phyloP scores from a whole-genome alignment of 768 basidiomycete species.

The Leucocoprinus birnbaumii region DNA sequence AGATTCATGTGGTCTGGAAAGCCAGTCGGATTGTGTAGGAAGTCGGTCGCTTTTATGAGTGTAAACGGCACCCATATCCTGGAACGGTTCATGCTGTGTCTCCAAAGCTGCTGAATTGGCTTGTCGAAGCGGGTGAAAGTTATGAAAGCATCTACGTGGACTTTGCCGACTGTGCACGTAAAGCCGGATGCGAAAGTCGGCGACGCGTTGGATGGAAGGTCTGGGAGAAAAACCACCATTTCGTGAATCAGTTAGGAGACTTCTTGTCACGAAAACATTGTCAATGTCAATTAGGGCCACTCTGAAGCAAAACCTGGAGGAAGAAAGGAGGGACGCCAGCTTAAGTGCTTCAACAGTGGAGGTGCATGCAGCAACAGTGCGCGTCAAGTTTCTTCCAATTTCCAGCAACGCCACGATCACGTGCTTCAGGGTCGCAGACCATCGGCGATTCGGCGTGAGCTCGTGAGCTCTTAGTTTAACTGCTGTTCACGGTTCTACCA shows the following conservation, averaged over 20 bases:
- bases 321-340: constrained; percentile 8
- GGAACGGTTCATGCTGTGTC: no score
- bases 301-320: constrained; percentile 6
- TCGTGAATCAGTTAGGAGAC: background rate
- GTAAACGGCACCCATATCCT: no score
- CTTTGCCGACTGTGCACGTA: constrained; percentile 9
- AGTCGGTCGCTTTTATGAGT: no score
- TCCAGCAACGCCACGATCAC: background rate
- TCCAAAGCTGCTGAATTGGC: background rate
- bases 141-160: background rate
- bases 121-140: background rate
- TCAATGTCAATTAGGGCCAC: constrained; percentile 9
- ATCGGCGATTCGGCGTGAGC: no score
- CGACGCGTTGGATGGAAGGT: background rate
- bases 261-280: background rate
- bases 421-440: no score
- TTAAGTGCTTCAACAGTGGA: background rate
- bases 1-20: constrained; percentile 16
- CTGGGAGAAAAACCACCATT: background rate
- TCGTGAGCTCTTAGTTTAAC: no score
- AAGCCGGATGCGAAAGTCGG: constrained; percentile 1
- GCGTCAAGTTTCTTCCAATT: background rate
- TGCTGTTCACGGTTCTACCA: no score
- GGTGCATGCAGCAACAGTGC: background rate
- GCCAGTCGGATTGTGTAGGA: no score